These are phyloP conservation scores for Grosmannia clavigera DNA, from an alignment of 2,329 filamentous ascomycete genomes.

Conservation along the genomic window DNA sequence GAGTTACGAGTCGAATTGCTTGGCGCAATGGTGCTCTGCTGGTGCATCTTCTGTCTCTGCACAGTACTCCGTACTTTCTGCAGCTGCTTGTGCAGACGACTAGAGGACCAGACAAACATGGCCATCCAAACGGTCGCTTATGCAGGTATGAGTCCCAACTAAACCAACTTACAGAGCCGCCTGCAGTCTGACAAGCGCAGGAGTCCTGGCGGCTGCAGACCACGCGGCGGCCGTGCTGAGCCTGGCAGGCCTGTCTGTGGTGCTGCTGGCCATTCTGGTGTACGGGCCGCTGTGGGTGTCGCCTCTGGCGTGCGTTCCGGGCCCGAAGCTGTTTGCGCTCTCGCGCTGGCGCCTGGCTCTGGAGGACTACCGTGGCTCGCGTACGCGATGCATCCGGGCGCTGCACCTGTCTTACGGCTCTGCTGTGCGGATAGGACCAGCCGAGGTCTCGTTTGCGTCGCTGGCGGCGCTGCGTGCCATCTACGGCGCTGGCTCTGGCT, in stretches of 20 bases:
- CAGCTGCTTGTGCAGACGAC: too few species aligned
- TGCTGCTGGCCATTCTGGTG: background rate
- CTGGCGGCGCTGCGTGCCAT: conserved; percentile 36
- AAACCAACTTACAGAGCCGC: background rate
- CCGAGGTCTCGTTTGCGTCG: conserved; percentile 29
- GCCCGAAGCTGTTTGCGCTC: conserved; percentile 25
- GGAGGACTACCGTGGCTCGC: conserved; percentile 29
- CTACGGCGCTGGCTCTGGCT: conserved; percentile 39
- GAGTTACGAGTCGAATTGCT: too few species aligned
- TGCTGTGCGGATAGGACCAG: conserved; percentile 33
- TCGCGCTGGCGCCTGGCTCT: conserved; percentile 32
- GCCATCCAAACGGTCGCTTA: background rate
- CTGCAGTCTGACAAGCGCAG: background rate
- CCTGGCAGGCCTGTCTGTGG: background rate
- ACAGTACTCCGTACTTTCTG: too few species aligned
- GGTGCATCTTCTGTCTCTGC: too few species aligned
- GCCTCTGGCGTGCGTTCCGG: conserved; percentile 18
- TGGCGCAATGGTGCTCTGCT: too few species aligned
- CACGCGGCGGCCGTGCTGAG: background rate
- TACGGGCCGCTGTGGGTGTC: conserved; percentile 3
- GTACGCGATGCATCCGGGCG: conserved; percentile 26
- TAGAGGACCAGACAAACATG: background rate
- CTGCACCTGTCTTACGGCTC: conserved; percentile 34
- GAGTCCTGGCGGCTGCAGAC: background rate
- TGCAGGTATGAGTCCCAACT: background rate